These are phyloP conservation scores for Sphagnurus paluster DNA, from an alignment of 1,284 basidiomycete genomes.

Conservation along the genomic window DNA sequence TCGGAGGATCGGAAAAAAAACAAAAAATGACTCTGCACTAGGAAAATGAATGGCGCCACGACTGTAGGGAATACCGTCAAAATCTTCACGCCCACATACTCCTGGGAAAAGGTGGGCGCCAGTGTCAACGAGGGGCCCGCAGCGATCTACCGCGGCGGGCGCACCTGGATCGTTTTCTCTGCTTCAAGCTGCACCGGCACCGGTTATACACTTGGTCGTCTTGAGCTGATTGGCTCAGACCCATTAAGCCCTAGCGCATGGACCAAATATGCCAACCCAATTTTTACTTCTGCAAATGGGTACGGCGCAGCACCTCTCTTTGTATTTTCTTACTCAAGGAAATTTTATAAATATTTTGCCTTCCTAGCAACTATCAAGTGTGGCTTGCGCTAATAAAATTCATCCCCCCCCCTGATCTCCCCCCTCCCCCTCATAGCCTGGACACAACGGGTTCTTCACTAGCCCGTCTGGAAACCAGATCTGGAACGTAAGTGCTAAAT, in stretches of 20 bases:
- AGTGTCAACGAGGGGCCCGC: constrained; percentile 39
- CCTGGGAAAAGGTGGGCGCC: constrained; percentile 35
- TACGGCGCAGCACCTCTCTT: constrained; percentile 10
- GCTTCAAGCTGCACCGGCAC: constrained; percentile 33
- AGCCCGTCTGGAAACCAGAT: constrained; percentile 30
- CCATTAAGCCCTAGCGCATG: constrained; percentile 33
- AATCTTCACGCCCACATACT: constrained; percentile 35
- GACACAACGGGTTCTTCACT: constrained; percentile 24
- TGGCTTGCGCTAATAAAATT: background rate
- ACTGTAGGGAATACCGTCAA: constrained; percentile 34
- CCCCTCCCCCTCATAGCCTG: constrained; percentile 30
- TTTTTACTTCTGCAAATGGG: constrained; percentile 35
- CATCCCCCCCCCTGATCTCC: too few species aligned
- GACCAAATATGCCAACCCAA: constrained; percentile 32
- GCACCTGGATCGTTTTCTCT: constrained; percentile 34
- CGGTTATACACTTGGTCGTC: constrained; percentile 32
- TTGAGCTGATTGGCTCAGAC: constrained; percentile 35
- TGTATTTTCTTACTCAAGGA: too few species aligned
- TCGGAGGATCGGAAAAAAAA: too few species aligned
- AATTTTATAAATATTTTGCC: too few species aligned
- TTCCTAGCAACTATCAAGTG: constrained; percentile 7
- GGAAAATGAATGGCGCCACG: constrained; percentile 34
- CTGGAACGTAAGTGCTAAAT: constrained; percentile 25
- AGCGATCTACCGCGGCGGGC: constrained; percentile 31
- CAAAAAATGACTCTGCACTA: constrained; percentile 11